phyloP scores from a whole-genome alignment of 306 rosid genomes.

The Begonia loranthoides region DNA sequence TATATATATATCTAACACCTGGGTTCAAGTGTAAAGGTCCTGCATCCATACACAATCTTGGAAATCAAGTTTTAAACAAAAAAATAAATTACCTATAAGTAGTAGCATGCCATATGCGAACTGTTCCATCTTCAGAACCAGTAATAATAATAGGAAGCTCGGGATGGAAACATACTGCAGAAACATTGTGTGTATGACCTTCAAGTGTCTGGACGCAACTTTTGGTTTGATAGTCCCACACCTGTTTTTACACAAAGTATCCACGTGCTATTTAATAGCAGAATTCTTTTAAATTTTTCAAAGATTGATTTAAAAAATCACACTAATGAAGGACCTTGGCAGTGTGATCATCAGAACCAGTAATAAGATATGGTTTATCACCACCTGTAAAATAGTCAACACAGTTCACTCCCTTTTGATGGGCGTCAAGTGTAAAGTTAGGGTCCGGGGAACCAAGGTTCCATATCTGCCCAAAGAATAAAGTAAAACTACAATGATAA shows the following conservation, averaged over 20 bases:
- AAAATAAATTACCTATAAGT: constrained; percentile 56
- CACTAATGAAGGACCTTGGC: constrained; percentile 50
- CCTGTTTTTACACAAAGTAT: constrained; percentile 44
- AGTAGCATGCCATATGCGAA: constrained; percentile 93
- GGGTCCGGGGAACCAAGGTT: constrained; percentile 95
- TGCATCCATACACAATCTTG: too few species aligned
- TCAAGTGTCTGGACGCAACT: constrained; percentile 98
- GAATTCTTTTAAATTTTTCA: not conserved
- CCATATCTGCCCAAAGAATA: constrained; percentile 62
- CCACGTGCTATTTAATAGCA: constrained; percentile 1
- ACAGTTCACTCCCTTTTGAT: constrained; percentile 87
- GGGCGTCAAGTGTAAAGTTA: constrained; percentile 94
- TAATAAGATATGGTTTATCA: constrained; percentile 86
- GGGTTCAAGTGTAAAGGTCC: too few species aligned
- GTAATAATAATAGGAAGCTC: constrained; percentile 92
- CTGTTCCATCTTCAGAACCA: constrained; percentile 98
- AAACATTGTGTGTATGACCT: constrained; percentile 96
- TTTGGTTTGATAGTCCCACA: constrained; percentile 99
- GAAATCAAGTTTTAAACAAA: not conserved
- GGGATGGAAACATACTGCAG: constrained; percentile 97
- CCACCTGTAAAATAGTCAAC: constrained; percentile 97
- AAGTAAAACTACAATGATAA: constrained; percentile 1
- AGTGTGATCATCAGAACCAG: constrained; percentile 97
- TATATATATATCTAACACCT: too few species aligned
- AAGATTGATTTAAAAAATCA: constrained; percentile 1